Evolutionary conservation across 202 grass and related monocot species (phyloP).

Genomic region (Schoenoplectus triqueter): DNA sequence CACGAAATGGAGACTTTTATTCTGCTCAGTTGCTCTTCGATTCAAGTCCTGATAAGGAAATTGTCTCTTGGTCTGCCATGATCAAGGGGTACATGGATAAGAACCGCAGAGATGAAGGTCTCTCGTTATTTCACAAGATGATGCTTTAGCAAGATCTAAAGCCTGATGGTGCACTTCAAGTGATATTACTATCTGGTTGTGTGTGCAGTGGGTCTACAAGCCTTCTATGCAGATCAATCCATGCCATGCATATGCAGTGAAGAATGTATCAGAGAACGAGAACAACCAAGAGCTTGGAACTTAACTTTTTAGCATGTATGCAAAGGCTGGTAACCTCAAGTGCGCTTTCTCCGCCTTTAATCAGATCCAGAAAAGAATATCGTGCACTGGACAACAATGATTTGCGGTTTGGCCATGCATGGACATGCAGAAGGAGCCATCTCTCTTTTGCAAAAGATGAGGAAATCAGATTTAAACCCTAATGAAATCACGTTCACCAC

Average conservation of each 20-base stretch:
- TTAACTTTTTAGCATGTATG: conserved; percentile 57
- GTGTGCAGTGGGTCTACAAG: conserved; percentile 38
- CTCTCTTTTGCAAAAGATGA: conserved; percentile 61
- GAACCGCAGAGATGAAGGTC: conserved; percentile 22
- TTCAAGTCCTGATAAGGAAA: conserved; percentile 49
- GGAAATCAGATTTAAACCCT: conserved; percentile 39
- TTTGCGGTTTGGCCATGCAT: conserved; percentile 50
- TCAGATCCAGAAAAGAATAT: conserved; percentile 45
- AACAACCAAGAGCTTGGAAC: conserved; percentile 48
- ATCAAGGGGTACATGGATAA: conserved; percentile 53
- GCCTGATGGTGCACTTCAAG: conserved; percentile 45
- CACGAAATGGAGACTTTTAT: conserved; percentile 40
- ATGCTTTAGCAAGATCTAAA: conserved; percentile 33
- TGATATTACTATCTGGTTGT: conserved; percentile 51
- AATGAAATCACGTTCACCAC: conserved; percentile 61
- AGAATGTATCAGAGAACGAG: conserved; percentile 35
- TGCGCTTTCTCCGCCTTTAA: conserved; percentile 49
- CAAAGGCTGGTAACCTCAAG: conserved; percentile 50
- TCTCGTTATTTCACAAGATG: conserved; percentile 59
- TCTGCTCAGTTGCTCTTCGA: conserved; percentile 55
- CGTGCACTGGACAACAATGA: conserved; percentile 69
- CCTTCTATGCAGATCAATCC: conserved; percentile 49
- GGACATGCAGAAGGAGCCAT: conserved; percentile 40
- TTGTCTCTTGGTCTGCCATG: conserved; percentile 60
- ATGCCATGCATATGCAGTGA: conserved; percentile 46